Evolutionary conservation across 2,329 filamentous ascomycete species (phyloP), one percentile per base, ranked within the genome.

Genomic region (Lachnellula hyalina): DNA sequence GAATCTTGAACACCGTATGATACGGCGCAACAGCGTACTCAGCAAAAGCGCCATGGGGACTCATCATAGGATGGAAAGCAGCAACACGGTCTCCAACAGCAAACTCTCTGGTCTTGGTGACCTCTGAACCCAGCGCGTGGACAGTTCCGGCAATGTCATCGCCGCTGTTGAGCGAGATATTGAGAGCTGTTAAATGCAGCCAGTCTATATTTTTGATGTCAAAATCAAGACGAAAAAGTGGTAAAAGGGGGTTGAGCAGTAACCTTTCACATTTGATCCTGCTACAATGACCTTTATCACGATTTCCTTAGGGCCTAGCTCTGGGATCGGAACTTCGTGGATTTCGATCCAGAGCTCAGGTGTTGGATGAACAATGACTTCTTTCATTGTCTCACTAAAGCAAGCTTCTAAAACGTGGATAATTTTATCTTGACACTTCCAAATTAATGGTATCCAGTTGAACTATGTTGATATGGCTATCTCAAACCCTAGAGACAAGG

Each of bases 1-100:
- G 61, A 11, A 63, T 46, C 19, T 61, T 55, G 63, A 83, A 81
- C 0, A 79, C 81, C 0, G 80, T 80, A 61, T 78, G 72, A 32
- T 74, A 72, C 66, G 73, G 77, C 0, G 76, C 75, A 1, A 84
- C 65, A 2, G 80, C 78, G 57, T 85, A 86, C 62, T 85, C 81
- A 2, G 81, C 83, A 55, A 77, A 86, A 1, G 73, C 75, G 1
- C 83, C 83, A 15, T 73, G 63, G 0, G 76, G 71, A 1, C 71
- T 70, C 47, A 68, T 61, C 75, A 85, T 82, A 57, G 79, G 70
- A 52, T 77, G 75, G 47, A 76, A 75, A 0, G 72, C 74, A 0
- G 71, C 73, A 8, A 78, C 75, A 12, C 75, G 72, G 51, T 77
- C 74, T 17, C 75, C 76, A 14, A 53, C 56, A 9, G 58, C 60